Evolutionary conservation across 441 rosid genomes (phyloP).

Genomic region (Corymbia citriodora): DNA sequence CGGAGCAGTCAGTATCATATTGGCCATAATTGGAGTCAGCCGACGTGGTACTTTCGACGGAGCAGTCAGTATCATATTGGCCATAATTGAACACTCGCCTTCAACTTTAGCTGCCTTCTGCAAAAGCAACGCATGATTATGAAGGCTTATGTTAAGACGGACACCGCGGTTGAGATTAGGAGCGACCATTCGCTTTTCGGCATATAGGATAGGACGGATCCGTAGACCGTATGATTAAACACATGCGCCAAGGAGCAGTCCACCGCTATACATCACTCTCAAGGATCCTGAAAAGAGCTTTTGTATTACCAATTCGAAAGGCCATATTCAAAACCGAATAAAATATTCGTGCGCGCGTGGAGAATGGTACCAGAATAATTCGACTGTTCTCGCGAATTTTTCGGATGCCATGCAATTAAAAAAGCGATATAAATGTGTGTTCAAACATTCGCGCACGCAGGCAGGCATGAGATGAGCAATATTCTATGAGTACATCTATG

Average conservation of each 20-base stretch:
- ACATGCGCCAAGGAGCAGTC: not conserved
- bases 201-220: not conserved
- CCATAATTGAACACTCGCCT: not conserved
- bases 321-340: not conserved
- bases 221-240: not conserved
- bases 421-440: not conserved
- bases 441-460: not conserved
- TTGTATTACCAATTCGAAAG: not conserved
- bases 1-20: not conserved
- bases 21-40: not conserved
- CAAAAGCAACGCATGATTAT: not conserved
- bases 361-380: not conserved
- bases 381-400: not conserved
- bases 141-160: not conserved
- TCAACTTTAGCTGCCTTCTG: not conserved
- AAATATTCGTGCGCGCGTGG: not conserved
- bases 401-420: not conserved
- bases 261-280: not conserved
- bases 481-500: not conserved
- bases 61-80: not conserved
- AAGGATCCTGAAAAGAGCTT: not conserved
- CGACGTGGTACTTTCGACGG: not conserved
- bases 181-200: not conserved
- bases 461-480: not conserved
- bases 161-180: not conserved